phyloP scores from a whole-genome alignment of 495 filamentous ascomycete species.

The Penicillium maclennaniae region DNA sequence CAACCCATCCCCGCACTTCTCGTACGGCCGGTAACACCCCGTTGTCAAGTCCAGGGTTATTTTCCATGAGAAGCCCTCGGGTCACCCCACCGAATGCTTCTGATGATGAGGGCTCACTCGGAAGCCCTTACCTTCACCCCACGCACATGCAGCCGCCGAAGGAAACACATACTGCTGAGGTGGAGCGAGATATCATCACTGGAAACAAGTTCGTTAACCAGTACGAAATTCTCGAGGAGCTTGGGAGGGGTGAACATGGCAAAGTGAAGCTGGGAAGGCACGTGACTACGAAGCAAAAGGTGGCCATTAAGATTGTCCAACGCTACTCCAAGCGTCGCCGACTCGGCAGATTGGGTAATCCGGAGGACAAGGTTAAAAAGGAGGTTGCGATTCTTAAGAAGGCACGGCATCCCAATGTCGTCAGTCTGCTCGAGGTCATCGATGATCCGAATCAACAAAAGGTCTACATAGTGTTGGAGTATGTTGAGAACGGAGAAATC shows the following conservation, averaged over 20 bases:
- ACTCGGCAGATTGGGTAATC: constrained; percentile 69
- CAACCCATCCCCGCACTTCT: constrained; percentile 28
- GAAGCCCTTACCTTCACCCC: constrained; percentile 62
- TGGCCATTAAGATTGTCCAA: constrained; percentile 98
- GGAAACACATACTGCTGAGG: constrained; percentile 80
- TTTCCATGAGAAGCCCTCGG: constrained; percentile 48
- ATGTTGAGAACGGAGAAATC: constrained; percentile 89
- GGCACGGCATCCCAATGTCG: constrained; percentile 91
- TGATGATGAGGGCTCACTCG: constrained; percentile 42
- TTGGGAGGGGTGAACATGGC: constrained; percentile 91
- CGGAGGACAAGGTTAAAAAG: constrained; percentile 90
- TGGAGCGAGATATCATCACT: constrained; percentile 80
- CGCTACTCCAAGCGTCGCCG: constrained; percentile 89
- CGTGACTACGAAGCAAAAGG: constrained; percentile 68
- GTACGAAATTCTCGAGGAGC: constrained; percentile 93
- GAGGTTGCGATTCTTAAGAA: constrained; percentile 99
- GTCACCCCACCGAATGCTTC: constrained; percentile 42
- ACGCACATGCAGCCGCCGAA: constrained; percentile 60
- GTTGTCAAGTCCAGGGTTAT: constrained; percentile 64
- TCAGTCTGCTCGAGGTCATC: constrained; percentile 92
- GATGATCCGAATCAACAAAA: constrained; percentile 94
- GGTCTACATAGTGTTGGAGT: constrained; percentile 96
- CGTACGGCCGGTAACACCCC: constrained; percentile 63
- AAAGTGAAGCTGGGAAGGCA: constrained; percentile 94
- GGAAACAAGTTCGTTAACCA: constrained; percentile 95